Evolutionary conservation across 2,329 filamentous ascomycete species (phyloP).

Genomic region (Sporothrix protearum): DNA sequence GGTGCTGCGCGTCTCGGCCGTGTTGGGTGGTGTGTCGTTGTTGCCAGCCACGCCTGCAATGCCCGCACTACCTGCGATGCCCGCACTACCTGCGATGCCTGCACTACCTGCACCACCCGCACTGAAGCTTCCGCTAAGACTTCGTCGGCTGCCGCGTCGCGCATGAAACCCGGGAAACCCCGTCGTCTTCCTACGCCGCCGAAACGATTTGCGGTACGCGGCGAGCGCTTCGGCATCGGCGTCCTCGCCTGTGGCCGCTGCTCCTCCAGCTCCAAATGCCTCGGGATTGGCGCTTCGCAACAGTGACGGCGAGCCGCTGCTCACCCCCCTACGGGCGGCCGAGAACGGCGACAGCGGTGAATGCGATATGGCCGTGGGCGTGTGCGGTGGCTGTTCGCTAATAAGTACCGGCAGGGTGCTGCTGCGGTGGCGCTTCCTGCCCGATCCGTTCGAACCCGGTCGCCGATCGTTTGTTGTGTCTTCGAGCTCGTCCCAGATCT

Average conservation of each 20-base stretch:
- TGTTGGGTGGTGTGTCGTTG: not conserved
- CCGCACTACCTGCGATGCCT: not conserved
- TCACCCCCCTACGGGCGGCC: conserved; percentile 36
- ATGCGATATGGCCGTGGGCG: not conserved
- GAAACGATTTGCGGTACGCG: conserved; percentile 30
- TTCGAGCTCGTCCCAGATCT: conserved; percentile 86
- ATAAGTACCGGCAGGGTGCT: conserved; percentile 46
- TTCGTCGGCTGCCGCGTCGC: conserved; percentile 42
- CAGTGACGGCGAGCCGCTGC: conserved; percentile 31
- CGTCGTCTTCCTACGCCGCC: conserved; percentile 55
- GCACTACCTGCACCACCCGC: not conserved
- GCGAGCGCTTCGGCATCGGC: conserved; percentile 30
- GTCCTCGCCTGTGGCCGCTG: conserved; percentile 16
- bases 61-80: not conserved
- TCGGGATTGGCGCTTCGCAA: conserved; percentile 23
- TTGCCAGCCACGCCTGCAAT: not conserved
- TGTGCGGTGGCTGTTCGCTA: conserved; percentile 32
- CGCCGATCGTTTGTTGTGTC: conserved; percentile 61
- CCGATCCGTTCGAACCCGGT: not conserved
- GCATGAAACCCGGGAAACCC: conserved; percentile 61
- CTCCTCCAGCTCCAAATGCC: conserved; percentile 20
- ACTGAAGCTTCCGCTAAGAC: conserved; percentile 25
- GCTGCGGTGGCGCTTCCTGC: conserved; percentile 43
- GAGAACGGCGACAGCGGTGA: conserved; percentile 30
- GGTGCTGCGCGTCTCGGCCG: conserved; percentile 20